Evolutionary conservation across 164 flowering plant genomes (phyloP).

Genomic region (Magnolia kwangsiensis): DNA sequence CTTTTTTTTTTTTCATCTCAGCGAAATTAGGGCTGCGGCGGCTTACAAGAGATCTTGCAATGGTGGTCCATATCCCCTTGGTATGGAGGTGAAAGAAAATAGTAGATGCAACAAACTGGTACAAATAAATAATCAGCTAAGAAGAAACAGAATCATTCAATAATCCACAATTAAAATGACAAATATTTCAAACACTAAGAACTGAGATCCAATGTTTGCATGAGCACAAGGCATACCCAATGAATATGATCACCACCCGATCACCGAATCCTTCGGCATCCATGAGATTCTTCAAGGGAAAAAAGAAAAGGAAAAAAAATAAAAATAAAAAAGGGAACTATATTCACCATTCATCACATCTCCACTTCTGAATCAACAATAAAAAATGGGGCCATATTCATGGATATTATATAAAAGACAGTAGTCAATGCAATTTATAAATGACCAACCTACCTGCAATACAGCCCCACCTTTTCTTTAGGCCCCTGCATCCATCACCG

Average conservation of each 20-base stretch:
- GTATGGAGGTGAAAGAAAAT: too few species aligned
- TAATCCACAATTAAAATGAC: not conserved
- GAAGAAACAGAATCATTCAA: too few species aligned
- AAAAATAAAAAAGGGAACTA: not conserved
- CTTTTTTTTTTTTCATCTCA: too few species aligned
- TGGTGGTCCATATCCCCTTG: too few species aligned
- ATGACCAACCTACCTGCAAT: not conserved
- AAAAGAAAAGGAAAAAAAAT: not conserved
- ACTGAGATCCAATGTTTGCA: not conserved
- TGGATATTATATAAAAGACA: not conserved
- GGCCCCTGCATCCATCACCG: constrained; percentile 5
- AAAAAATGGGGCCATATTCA: not conserved
- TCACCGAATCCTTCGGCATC: not conserved
- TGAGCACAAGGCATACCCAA: constrained; percentile 1
- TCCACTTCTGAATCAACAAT: not conserved
- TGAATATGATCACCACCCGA: not conserved
- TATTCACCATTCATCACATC: not conserved
- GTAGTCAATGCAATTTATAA: not conserved
- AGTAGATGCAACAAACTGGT: too few species aligned
- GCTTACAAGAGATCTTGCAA: too few species aligned
- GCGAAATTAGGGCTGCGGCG: too few species aligned
- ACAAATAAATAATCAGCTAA: too few species aligned
- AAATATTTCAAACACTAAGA: not conserved
- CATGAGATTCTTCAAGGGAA: not conserved
- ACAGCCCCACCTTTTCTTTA: not conserved